Conservation (phyloP, 768 basidiomycete species). For the Termitomyces sp. region DNA sequence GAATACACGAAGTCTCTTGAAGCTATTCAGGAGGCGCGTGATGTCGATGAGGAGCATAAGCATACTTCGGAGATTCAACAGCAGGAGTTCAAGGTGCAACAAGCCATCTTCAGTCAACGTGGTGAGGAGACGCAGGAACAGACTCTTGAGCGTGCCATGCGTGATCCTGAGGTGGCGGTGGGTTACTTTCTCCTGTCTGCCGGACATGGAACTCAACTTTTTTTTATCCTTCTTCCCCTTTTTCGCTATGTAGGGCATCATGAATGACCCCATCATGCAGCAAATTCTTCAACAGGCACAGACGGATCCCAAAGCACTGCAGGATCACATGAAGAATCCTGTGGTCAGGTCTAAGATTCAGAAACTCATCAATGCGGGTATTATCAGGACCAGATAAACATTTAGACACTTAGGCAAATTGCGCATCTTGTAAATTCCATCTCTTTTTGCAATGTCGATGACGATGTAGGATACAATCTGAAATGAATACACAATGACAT, state of each 20-base stretch:
- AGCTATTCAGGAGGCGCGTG: conserved; percentile 72
- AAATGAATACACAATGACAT: background rate
- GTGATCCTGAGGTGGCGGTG: conserved; percentile 94
- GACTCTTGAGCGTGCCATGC: conserved; percentile 90
- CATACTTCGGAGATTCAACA: conserved; percentile 81
- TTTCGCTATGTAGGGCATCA: conserved; percentile 54
- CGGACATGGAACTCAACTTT: conserved; percentile 6
- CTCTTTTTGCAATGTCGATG: background rate
- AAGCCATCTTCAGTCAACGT: conserved; percentile 75
- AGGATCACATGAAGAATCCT: conserved; percentile 97
- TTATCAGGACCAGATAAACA: conserved; percentile 79
- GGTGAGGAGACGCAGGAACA: conserved; percentile 88
- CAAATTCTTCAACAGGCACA: conserved; percentile 95
- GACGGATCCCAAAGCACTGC: conserved; percentile 79
- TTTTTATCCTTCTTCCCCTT: conserved; percentile 2
- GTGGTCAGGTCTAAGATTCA: conserved; percentile 75
- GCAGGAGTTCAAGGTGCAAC: conserved; percentile 77
- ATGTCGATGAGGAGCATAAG: conserved; percentile 77
- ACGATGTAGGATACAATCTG: conserved; percentile 15
- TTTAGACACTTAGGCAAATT: background rate
- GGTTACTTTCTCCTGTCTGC: conserved; percentile 26
- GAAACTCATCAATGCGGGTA: conserved; percentile 89
- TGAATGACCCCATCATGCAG: conserved; percentile 92
- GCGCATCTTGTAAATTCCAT: background rate
- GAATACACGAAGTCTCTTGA: conserved; percentile 88